Base-by-base conservation (phyloP, 2,329 filamentous ascomycete species). In the Lasiodiplodia hormozganensis region DNA sequence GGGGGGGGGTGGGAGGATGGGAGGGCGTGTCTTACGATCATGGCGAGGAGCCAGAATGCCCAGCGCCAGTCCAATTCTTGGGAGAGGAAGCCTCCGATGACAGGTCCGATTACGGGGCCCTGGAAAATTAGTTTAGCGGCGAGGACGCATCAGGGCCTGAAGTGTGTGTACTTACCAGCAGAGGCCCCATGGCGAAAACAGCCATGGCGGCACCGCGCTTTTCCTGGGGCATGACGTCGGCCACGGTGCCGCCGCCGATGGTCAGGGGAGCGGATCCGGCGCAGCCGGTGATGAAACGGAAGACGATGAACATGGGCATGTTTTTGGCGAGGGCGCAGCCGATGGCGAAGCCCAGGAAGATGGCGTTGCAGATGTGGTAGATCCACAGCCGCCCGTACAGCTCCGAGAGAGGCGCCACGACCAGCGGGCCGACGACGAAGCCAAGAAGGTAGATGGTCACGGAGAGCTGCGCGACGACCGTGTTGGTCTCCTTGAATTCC, bases 291-390 rank as follows among this genome's bases (percentile, higher is more conserved):
- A 81, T 69, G 23, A 81, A 73, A 18, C 79, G 77, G 62, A 80
- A 80, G 1, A 71, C 77, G 25, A 80, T 72, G 1, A 81, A 72
- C 78, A 79, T 80, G 54, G 72, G 72, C 72, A 80, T 75, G 51
- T 72, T 76, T 16, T 67, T 75, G 28, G 74, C 76, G 1, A 77
- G 62, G 1, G 74, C 78, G 65, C 78, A 85, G 1, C 78, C 76
- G 7, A 85, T 69, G 70, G 85, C 85, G 81, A 84, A 85, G 51
- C 81, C 67, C 2, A 87, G 73, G 73, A 87, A 87, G 79, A 83
- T 81, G 1, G 85, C 40, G 69, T 84, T 87, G 70, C 73, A 75
- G 34, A 76, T 69, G 67, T 78, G 73, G 70, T 79, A 80, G 18
- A 77, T 38, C 8, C 51, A 70, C 54, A 73, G 70, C 3, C 78